Evolutionary conservation across 2,329 filamentous ascomycete genomes (phyloP).

Genomic region (Aspergillus sp.): DNA sequence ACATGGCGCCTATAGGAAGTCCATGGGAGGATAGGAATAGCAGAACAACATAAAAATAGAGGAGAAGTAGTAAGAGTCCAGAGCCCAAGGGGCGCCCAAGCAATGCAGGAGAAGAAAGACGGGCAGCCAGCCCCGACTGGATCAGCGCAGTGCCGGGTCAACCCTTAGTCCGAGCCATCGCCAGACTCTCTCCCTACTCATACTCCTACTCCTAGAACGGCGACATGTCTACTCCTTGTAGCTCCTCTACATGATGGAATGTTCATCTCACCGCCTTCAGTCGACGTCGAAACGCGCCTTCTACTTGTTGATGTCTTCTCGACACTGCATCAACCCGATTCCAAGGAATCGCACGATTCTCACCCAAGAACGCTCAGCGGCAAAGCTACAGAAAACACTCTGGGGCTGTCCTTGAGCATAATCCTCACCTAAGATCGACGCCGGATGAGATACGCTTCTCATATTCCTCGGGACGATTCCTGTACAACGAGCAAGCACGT

Average conservation of each 20-base stretch:
- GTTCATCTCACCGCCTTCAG: no score
- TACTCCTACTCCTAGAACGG: no score
- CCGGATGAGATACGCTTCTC: constrained; percentile 2
- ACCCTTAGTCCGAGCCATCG: no score
- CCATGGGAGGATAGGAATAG: constrained; percentile 12
- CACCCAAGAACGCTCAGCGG: background rate
- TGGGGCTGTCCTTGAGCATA: background rate
- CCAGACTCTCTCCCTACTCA: no score
- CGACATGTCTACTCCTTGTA: no score
- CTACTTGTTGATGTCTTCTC: background rate
- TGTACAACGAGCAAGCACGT: constrained; percentile 9
- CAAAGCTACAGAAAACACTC: background rate
- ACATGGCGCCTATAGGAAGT: constrained; percentile 13
- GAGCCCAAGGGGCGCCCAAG: no score
- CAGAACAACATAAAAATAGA: constrained; percentile 3
- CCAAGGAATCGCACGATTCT: background rate
- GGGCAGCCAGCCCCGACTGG: background rate
- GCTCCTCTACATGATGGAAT: no score
- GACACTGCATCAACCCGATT: background rate
- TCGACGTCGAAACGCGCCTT: background rate
- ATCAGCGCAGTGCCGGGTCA: background rate
- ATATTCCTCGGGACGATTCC: constrained; percentile 5
- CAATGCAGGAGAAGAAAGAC: constrained; percentile 2
- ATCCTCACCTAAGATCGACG: background rate
- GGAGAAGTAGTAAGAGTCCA: background rate